Conservation (phyloP, 495 filamentous ascomycete species). For the Collariella sp. region DNA sequence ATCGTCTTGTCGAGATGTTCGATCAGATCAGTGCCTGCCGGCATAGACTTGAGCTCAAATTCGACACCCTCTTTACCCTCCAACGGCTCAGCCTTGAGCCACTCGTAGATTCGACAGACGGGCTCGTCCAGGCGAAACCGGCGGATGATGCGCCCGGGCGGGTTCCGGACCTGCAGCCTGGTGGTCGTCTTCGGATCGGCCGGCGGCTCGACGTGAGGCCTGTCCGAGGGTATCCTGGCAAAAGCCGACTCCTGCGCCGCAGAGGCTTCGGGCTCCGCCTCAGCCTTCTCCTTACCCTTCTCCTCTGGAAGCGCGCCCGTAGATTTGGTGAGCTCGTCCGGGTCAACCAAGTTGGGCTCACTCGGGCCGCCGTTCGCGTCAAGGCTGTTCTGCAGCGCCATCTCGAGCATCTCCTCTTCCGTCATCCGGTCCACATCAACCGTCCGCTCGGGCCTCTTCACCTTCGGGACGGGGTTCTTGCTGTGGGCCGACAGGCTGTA, state of each 20-base stretch:
- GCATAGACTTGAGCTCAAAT: conserved; percentile 70
- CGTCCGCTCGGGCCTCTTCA: conserved; percentile 61
- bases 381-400: conserved; percentile 83
- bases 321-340: conserved; percentile 70
- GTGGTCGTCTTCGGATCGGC: conserved; percentile 62
- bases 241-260: conserved; percentile 43
- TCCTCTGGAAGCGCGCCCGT: conserved; percentile 33
- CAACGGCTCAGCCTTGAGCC: conserved; percentile 78
- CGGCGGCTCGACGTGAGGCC: conserved; percentile 69
- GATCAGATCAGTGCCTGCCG: conserved; percentile 72
- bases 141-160: conserved; percentile 71
- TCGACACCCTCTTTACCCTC: conserved; percentile 65
- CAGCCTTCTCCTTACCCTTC: conserved; percentile 58
- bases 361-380: conserved; percentile 24
- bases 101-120: conserved; percentile 83
- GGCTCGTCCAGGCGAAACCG: conserved; percentile 72
- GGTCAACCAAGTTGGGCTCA: conserved; percentile 49
- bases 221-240: conserved; percentile 55
- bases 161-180: conserved; percentile 82
- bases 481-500: conserved; percentile 81
- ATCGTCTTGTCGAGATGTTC: conserved; percentile 63
- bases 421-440: conserved; percentile 80
- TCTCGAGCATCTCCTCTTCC: conserved; percentile 91
- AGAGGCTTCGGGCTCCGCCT: conserved; percentile 10
- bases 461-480: conserved; percentile 82